A percentile compares a stretch with the other conserved stretches of the same genome.
Conservation (phyloP, 495 filamentous ascomycete genomes). For the Sphaerosporella brunnea region DNA sequence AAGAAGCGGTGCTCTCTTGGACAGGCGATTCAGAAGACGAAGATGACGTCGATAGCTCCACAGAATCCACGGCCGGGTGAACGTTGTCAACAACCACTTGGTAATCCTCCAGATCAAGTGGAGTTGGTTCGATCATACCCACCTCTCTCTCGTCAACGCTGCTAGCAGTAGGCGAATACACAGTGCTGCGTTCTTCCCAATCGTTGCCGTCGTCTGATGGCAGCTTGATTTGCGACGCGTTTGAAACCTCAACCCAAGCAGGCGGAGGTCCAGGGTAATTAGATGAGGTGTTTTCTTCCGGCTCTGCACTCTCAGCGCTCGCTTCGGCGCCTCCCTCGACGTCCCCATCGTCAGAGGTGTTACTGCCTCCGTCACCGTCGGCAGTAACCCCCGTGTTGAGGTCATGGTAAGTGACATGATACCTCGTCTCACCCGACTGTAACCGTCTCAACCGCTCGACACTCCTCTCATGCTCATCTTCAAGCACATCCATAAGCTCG, state of each 20-base stretch:
- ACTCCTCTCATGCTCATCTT: conserved; percentile 4
- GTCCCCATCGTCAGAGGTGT: background rate
- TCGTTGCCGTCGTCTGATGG: background rate
- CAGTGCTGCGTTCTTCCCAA: background rate
- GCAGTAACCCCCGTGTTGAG: background rate
- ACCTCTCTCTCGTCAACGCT: background rate
- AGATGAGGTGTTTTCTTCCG: background rate
- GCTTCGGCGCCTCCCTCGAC: too few relatives aligned
- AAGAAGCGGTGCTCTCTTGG: too few relatives aligned
- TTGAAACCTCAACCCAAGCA: background rate
- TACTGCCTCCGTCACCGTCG: background rate
- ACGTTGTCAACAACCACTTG: background rate
- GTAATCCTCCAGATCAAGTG: background rate
- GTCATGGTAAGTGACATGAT: background rate
- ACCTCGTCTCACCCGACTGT: background rate
- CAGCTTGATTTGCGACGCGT: background rate
- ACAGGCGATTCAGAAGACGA: too few relatives aligned
- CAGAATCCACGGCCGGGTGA: background rate
- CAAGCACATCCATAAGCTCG: conserved; percentile 11
- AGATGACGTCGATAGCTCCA: background rate
- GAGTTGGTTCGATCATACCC: too few relatives aligned
- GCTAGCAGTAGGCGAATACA: conserved; percentile 1
- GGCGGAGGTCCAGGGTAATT: too few relatives aligned
- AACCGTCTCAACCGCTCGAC: background rate
- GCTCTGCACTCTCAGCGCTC: background rate